These are phyloP conservation scores for Arbutus unedo DNA, from an alignment of 148 eudicot species.

Conservation along the genomic window DNA sequence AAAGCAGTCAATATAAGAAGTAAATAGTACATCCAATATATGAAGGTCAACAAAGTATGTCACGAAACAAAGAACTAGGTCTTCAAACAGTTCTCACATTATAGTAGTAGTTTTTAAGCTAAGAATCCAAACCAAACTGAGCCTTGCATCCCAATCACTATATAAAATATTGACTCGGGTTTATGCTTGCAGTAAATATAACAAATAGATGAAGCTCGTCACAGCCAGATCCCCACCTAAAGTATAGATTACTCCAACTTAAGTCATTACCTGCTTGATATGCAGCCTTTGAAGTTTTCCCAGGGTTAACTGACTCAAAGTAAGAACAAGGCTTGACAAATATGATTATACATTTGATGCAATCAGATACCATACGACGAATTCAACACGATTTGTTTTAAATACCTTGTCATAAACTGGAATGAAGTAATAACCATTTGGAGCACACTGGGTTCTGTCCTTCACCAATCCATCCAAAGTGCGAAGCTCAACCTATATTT, in stretches of 20 bases:
- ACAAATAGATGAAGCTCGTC: background rate
- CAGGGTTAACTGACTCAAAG: background rate
- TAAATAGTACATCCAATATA: constrained; percentile 8
- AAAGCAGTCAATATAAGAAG: constrained; percentile 3
- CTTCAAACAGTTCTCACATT: background rate
- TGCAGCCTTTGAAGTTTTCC: background rate
- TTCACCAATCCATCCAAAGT: constrained; percentile 94
- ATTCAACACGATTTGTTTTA: background rate
- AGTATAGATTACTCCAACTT: background rate
- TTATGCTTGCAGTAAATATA: background rate
- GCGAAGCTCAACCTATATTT: constrained; percentile 83
- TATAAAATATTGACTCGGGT: background rate
- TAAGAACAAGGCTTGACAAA: background rate
- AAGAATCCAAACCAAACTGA: background rate
- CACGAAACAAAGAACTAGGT: background rate
- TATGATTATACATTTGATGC: background rate
- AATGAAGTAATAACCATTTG: constrained; percentile 97
- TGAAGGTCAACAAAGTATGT: constrained; percentile 11
- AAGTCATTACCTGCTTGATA: background rate
- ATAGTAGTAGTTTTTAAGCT: background rate
- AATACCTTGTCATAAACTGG: constrained; percentile 98
- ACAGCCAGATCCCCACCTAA: background rate
- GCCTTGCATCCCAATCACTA: background rate
- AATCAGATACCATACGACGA: background rate
- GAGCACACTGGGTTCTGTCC: constrained; percentile 98